Conservation (phyloP, 257 asterid genomes). For the Lantana camara region DNA sequence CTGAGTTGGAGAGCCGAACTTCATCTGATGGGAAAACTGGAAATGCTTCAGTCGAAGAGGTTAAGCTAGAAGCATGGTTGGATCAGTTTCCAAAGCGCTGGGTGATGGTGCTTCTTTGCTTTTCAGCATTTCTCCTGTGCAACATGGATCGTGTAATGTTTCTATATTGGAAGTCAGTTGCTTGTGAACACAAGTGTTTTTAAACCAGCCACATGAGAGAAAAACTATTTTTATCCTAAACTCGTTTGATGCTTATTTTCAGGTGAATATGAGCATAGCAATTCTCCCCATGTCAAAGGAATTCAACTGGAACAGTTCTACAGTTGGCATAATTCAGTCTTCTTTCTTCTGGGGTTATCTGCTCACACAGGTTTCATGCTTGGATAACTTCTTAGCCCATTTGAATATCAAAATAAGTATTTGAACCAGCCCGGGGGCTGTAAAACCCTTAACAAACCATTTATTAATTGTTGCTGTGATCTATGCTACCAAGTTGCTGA, state of each 20-base stretch:
- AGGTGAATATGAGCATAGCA: constrained; percentile 99
- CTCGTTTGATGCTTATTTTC: constrained; percentile 25
- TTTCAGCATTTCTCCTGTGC: constrained; percentile 88
- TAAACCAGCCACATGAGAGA: constrained; percentile 4
- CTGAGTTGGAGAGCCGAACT: constrained; percentile 45
- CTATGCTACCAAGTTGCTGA: constrained; percentile 2
- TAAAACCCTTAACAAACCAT: neutral
- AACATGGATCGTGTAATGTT: constrained; percentile 96
- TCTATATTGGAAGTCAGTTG: constrained; percentile 5
- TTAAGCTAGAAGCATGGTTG: constrained; percentile 63
- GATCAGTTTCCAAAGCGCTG: constrained; percentile 86
- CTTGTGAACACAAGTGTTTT: neutral
- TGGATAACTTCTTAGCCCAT: constrained; percentile 14
- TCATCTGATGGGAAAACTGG: constrained; percentile 63
- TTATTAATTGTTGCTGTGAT: constrained; percentile 15
- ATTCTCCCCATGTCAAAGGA: constrained; percentile 99
- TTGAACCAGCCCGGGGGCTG: constrained; percentile 13
- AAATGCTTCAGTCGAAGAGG: constrained; percentile 46
- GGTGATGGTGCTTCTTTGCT: constrained; percentile 95
- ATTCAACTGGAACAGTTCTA: constrained; percentile 94
- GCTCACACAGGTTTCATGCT: constrained; percentile 79
- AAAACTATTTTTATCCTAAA: constrained; percentile 16
- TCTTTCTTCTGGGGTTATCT: constrained; percentile 99
- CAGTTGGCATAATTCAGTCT: constrained; percentile 97
- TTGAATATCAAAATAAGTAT: constrained; percentile 13